Evolutionary conservation across 495 filamentous ascomycete genomes (phyloP), one percentile per base, ranked within the genome.

Genomic region (Elasticomyces elasticus): DNA sequence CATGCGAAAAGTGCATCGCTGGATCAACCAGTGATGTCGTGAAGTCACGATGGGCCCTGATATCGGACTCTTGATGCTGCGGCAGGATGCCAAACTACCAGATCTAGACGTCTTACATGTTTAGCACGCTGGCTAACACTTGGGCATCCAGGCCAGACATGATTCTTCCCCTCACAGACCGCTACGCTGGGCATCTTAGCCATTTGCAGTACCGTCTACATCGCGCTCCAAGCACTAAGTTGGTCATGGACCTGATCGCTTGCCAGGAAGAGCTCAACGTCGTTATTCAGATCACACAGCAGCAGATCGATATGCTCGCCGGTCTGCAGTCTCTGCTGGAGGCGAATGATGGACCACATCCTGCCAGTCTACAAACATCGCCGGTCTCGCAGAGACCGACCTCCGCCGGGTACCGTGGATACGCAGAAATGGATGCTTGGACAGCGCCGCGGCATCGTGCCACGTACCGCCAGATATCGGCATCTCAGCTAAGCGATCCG

Each of bases 191-290:
- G 41, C 64, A 69, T 42, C 55, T 71, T 6, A 56, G 62, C 15
- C 69, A 69, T 23, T 51, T 71, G 17, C 67, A 70, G 56, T 71
- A 71, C 42, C 54, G 69, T 9, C 66, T 71, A 4, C 65, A 67
- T 42, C 58, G 69, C 49, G 60, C 66, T 17, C 66, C 69, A 15
- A 69, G 66, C 50, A 69, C 69, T 2, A 71, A 65, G 35, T 56
- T 71, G 10, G 67, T 71, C 11, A 66, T 70, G 66, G 69, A 71
- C 50, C 57, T 71, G 13, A 58, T 71, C 12, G 64, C 69, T 40
- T 59, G 65, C 11, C 69, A 70, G 53, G 69, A 71, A 60, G 69
- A 71, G 41, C 51, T 71, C 1, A 69, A 67, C 44, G 69, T 71
- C 31, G 61, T 71, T 15, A 64, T 68, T 15, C 56, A 67, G 38